Percentiles rank a stretch among this genome's conserved stretches.
Conservation (phyloP, 805 yeast genomes). For the Wickerhamomyces tratensis region DNA sequence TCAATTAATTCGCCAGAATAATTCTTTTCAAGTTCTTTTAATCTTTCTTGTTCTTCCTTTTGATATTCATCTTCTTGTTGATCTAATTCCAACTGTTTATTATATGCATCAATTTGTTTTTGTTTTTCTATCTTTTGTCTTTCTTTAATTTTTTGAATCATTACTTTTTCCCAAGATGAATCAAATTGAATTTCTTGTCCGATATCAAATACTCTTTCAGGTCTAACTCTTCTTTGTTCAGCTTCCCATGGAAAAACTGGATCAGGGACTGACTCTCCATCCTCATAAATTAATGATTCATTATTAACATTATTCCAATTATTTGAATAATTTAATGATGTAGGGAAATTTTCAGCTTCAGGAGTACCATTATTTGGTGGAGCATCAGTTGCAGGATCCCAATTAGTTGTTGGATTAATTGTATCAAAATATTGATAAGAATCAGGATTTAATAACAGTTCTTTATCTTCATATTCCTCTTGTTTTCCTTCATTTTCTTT, state of each 20-base stretch:
- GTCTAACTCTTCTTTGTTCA: constrained; percentile 4
- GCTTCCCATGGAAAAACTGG: constrained; percentile 23
- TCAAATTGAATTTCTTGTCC: constrained; percentile 2
- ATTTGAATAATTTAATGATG: constrained; percentile 7
- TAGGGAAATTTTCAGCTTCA: constrained; percentile 17
- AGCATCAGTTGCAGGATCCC: constrained; percentile 35
- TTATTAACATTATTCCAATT: constrained; percentile 11
- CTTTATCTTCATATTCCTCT: not conserved
- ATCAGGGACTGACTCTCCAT: constrained; percentile 7
- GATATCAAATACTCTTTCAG: constrained; percentile 15
- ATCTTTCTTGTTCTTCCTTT: constrained; percentile 9
- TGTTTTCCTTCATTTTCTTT: too few species aligned
- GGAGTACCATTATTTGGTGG: constrained; percentile 29
- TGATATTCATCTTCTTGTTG: constrained; percentile 7
- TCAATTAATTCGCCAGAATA: constrained; percentile 1
- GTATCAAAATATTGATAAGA: constrained; percentile 14
- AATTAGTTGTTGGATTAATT: constrained; percentile 9
- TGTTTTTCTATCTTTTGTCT: constrained; percentile 2
- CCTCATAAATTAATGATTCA: not conserved
- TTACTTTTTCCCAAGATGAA: constrained; percentile 13
- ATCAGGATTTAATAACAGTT: constrained; percentile 12
- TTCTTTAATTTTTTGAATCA: constrained; percentile 12
- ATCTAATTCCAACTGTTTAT: constrained; percentile 1
- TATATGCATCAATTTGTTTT: not conserved
- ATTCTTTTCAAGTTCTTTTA: constrained; percentile 12